Percentiles rank a stretch among this genome's conserved stretches.
phyloP scores from a whole-genome alignment of 768 basidiomycete genomes.

The Suillus placidus region DNA sequence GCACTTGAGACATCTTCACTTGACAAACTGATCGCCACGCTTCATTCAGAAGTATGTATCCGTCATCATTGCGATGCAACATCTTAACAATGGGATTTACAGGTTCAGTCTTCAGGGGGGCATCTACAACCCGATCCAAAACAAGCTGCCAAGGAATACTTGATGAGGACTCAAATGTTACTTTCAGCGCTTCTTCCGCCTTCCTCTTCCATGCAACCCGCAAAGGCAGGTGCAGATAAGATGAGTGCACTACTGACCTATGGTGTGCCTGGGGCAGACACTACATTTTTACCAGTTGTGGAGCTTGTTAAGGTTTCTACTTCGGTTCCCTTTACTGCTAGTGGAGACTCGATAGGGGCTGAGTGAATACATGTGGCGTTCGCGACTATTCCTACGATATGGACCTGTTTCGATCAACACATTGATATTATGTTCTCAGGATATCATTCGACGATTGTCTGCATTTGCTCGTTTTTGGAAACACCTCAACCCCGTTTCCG shows the following conservation, averaged over 20 bases:
- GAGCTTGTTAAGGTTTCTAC: slow-evolving; percentile 71
- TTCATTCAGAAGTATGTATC: slow-evolving; percentile 31
- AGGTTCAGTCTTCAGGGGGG: slow-evolving; percentile 19
- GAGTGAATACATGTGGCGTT: slow-evolving; percentile 17
- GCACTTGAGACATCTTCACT: slow-evolving; percentile 22
- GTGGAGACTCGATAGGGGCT: slow-evolving; percentile 43
- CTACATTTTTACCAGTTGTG: slow-evolving; percentile 59
- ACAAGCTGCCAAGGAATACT: slow-evolving; percentile 42
- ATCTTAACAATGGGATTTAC: background rate
- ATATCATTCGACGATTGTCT: slow-evolving; percentile 4
- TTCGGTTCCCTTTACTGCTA: slow-evolving; percentile 74
- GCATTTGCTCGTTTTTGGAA: slow-evolving; percentile 4
- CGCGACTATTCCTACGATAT: slow-evolving; percentile 1
- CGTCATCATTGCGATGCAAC: background rate
- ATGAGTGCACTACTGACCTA: slow-evolving; percentile 50
- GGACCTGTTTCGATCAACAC: background rate
- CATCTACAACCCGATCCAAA: slow-evolving; percentile 26
- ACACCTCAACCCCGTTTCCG: background rate
- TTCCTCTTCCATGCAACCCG: slow-evolving; percentile 20
- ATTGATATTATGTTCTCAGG: slow-evolving; percentile 4
- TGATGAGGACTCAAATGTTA: slow-evolving; percentile 62
- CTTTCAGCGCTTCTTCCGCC: slow-evolving; percentile 59
- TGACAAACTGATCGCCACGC: slow-evolving; percentile 29
- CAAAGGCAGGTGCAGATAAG: slow-evolving; percentile 39
- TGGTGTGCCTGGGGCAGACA: slow-evolving; percentile 54